Evolutionary conservation across 495 filamentous ascomycete species (phyloP), one percentile per base, ranked within the genome.

Genomic region (Neurospora discreta): DNA sequence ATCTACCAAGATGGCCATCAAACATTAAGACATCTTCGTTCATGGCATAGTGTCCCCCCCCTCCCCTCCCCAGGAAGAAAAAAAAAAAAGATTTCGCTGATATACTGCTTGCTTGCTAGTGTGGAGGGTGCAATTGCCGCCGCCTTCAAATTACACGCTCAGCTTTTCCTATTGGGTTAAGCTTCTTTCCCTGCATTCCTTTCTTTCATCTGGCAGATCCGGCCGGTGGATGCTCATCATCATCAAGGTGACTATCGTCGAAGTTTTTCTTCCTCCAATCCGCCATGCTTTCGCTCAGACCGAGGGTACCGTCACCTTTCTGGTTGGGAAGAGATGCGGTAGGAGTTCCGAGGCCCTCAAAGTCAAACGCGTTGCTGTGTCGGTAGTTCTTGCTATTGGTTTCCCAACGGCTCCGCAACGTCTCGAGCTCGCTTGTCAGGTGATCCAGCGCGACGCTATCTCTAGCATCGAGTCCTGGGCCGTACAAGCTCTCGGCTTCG

Each of bases 341-440:
- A 71, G 68, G 30, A 69, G 85, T 82, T 33, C 87, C 68, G 72
- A 69, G 72, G 13, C 73, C 84, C 73, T 97, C 94, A 73, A 95
- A 91, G 77, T 97, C 95, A 76, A 97, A 95, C 16, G 88, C 84
- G 75, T 89, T 94, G 79, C 92, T 95, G 60, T 97, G 83, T 18
- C 95, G 90, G 78, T 98, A 97, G 74, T 91, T 95, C 81, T 94
- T 94, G 81, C 94, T 97, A 46, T 93, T 97, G 65, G 90, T 91
- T 81, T 98, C 94, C 95, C 96, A 98, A 73, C 97, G 95, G 40
- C 84, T 90, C 40, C 95, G 90, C 44, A 98, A 85, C 20, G 90
- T 87, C 71, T 99, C 95, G 5, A 99, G 88, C 81, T 99, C 95
- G 69, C 88, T 91, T 26, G 96, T 95, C 4, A 99, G 87, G 58